Base-by-base conservation (phyloP, 805 yeast genomes). In the Blastobotrys mokoenaii region DNA sequence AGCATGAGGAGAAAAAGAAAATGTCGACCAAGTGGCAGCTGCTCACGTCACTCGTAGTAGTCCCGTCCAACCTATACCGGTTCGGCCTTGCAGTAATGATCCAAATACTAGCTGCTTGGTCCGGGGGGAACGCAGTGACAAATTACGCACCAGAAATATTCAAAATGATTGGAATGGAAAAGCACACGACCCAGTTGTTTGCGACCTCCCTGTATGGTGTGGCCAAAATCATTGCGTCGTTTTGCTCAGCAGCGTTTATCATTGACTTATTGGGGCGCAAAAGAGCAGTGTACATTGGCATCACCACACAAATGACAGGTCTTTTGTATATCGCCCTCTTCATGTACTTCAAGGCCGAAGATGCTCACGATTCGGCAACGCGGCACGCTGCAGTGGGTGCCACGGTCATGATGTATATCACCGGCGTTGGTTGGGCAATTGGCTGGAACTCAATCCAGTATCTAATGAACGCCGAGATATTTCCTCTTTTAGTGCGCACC, bases 391-490 rank as follows among this genome's bases (percentile, higher is more conserved):
- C 74, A 30, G 58, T 63, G 41, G 76, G 66, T 42, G 80, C 80
- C 7, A 57, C 76, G 52, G 77, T 78, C 1, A 68, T 75, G 40
- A 53, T 77, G 22, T 76, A 64, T 52, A 52, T 76, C 32, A 64
- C 69, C 29, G 81, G 81, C 52, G 64, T 68, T 17, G 80, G 79
- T 32, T 77, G 81, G 82, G 71, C 77, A 29, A 57, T 76, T 60
- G 81, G 81, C 32, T 77, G 74, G 71, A 77, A 77, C 60, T 64
- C 76, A 0, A 64, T 75, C 41, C 80, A 76, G 56, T 76, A 76
- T 54, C 64, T 76, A 51, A 60, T 76, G 52, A 75, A 74, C 47
- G 68, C 80, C 3, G 82, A 77, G 55, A 67, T 77, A 44, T 68
- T 76, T 55, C 81, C 81, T 17, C 60, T 76, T 53, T 65, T 70